Percentiles rank a stretch among this genome's conserved stretches.
These are phyloP conservation scores for Typha latifolia DNA, from an alignment of 176 grass and related monocot species.

Conservation along the genomic window DNA sequence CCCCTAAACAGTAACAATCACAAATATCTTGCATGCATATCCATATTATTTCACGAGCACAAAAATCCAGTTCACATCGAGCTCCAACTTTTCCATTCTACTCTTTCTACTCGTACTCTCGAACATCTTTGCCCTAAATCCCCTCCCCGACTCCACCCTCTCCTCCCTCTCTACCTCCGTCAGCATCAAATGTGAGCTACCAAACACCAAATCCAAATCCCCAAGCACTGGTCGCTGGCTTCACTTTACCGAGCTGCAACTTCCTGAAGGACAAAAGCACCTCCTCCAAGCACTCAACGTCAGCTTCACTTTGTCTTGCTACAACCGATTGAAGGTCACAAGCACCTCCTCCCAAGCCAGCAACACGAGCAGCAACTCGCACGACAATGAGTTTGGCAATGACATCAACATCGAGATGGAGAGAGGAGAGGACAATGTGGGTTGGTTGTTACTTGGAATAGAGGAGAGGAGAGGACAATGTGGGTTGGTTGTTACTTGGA, in stretches of 20 bases:
- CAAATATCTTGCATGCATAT: not conserved
- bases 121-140: conserved; percentile 7
- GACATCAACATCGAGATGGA: not conserved
- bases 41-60: not conserved
- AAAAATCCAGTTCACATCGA: too few species aligned
- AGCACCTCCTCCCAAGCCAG: too few species aligned
- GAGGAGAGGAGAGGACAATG: too few species aligned
- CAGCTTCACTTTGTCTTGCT: too few species aligned
- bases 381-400: not conserved
- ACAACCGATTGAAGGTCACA: too few species aligned
- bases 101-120: not conserved
- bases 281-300: too few species aligned
- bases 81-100: not conserved
- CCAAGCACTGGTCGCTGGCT: not conserved
- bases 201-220: not conserved
- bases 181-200: not conserved
- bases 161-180: not conserved
- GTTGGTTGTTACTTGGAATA: too few species aligned
- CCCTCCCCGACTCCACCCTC: conserved; percentile 3
- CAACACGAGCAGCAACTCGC: not conserved
- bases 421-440: too few species aligned
- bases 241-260: conserved; percentile 12
- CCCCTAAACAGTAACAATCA: not conserved
- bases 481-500: too few species aligned
- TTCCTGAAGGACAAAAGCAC: not conserved